Evolutionary conservation across 169 alveolate species (phyloP), one percentile per base, ranked within the genome.

Genomic region (Ichthyophthirius multifiliis): DNA sequence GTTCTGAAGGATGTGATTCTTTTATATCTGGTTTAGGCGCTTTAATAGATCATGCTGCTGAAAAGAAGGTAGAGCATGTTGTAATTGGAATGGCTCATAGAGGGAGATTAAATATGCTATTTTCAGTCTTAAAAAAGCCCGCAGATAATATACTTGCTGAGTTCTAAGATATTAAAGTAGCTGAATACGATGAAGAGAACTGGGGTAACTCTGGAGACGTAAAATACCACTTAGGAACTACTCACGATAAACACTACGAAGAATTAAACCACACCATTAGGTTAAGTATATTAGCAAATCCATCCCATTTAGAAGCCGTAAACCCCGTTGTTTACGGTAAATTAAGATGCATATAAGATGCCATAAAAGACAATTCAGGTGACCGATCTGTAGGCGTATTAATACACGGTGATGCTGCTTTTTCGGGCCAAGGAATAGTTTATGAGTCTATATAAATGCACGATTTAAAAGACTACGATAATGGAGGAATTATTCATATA

Each of bases 21-120:
- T 85, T 89, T 77, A 89, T 89, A 41, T 87, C 92, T 45, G 94
- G 99, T 16, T 92, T 96, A 37, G 98, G 96, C 82, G 84, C 95
- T n/a, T 27, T 94, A 32, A 91, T 96, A 18, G 85, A 79, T 35
- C 32, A 35, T 20, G 77, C 80, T 5, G 85, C 85, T 46, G 20
- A 79, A 46, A 39, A 67, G 43, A 20, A 93, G 96, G 96, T 91
- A 9, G 96, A 96, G 64, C 82, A 95, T 43, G 89, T 96, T 18
- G 89, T 96, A 34, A 90, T 97, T 90, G 98, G 98, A 32, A 97
- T 97, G 99, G 96, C 99, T n/a, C 99, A 97, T 86, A 90, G 99
- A 71, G 99, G 99, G 30, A 87, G 99, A 74, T 87, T 97, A 62
- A 96, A 96, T 76, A 96, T 96, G 10, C 87, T 97, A 20, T 95